Percentiles rank a stretch among this genome's conserved stretches.
phyloP scores from a whole-genome alignment of 148 eudicot genomes.

The Silene uniflora region DNA sequence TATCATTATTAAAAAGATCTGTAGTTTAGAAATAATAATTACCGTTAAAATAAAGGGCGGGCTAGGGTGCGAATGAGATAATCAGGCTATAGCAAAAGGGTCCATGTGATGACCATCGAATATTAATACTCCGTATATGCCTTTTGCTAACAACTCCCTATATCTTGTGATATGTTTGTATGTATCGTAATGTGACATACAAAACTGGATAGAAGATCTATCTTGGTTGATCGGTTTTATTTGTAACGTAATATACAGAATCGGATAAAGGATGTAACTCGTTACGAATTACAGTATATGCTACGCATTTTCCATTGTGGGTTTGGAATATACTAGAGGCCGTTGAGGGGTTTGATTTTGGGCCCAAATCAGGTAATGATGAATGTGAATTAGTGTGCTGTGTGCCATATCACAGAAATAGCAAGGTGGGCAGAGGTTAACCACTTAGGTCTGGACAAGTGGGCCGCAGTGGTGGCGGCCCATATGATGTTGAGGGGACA shows the following conservation, averaged over 20 bases:
- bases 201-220: neutral
- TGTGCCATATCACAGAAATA: conserved; percentile 11
- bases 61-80: conserved; percentile 19
- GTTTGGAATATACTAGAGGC: neutral
- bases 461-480: conserved; percentile 22
- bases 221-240: neutral
- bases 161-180: neutral
- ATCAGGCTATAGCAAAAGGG: conserved; percentile 26
- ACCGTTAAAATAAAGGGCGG: conserved; percentile 22
- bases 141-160: conserved; percentile 11
- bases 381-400: conserved; percentile 21
- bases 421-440: conserved; percentile 14
- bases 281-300: neutral
- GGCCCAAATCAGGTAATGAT: conserved; percentile 32
- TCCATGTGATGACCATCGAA: conserved; percentile 34
- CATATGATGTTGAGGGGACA: conserved; percentile 15
- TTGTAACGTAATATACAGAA: neutral
- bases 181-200: neutral
- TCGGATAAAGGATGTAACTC: neutral
- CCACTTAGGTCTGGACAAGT: conserved; percentile 25
- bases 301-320: neutral
- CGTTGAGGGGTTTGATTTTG: neutral
- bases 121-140: too few relatives aligned
- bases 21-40: conserved; percentile 6
- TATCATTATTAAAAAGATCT: conserved; percentile 3